These are phyloP conservation scores for Baeospora myosura DNA, from an alignment of 1,284 basidiomycete species.

Conservation along the genomic window DNA sequence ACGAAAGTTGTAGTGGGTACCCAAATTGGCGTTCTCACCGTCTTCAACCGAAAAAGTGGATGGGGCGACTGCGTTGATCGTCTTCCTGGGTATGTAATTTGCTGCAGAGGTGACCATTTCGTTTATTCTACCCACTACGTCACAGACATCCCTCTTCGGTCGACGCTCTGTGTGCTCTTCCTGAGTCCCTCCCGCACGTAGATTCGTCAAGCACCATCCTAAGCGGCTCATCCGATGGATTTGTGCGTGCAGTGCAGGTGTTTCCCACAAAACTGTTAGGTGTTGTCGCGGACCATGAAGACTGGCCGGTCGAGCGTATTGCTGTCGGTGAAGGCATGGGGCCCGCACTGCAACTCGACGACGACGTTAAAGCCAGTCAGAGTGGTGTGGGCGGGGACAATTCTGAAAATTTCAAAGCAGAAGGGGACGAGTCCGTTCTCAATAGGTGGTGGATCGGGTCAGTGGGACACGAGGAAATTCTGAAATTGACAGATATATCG, in stretches of 20 bases:
- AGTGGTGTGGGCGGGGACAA: constrained; percentile 36
- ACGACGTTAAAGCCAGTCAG: too few species aligned
- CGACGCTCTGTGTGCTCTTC: constrained; percentile 74
- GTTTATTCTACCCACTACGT: constrained; percentile 6
- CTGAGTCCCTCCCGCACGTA: constrained; percentile 48
- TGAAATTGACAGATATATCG: constrained; percentile 80
- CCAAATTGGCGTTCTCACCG: constrained; percentile 83
- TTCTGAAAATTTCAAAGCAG: neutral
- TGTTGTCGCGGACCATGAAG: constrained; percentile 84
- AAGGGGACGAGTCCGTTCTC: constrained; percentile 28
- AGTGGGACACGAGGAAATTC: constrained; percentile 83
- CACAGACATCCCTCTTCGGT: constrained; percentile 79
- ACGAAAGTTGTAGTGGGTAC: constrained; percentile 86
- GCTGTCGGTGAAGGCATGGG: constrained; percentile 41
- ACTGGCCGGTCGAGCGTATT: constrained; percentile 87
- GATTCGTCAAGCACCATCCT: constrained; percentile 71
- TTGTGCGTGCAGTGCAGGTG: constrained; percentile 84
- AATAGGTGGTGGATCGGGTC: constrained; percentile 78
- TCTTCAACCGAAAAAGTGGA: constrained; percentile 83
- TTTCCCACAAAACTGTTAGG: constrained; percentile 88
- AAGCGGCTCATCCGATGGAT: constrained; percentile 90
- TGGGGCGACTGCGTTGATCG: constrained; percentile 93
- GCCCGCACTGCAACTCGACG: neutral
- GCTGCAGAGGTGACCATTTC: constrained; percentile 10
- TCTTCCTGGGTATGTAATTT: constrained; percentile 64